phyloP scores from a whole-genome alignment of 139 green algal genomes.

The Pleodorina starrii region DNA sequence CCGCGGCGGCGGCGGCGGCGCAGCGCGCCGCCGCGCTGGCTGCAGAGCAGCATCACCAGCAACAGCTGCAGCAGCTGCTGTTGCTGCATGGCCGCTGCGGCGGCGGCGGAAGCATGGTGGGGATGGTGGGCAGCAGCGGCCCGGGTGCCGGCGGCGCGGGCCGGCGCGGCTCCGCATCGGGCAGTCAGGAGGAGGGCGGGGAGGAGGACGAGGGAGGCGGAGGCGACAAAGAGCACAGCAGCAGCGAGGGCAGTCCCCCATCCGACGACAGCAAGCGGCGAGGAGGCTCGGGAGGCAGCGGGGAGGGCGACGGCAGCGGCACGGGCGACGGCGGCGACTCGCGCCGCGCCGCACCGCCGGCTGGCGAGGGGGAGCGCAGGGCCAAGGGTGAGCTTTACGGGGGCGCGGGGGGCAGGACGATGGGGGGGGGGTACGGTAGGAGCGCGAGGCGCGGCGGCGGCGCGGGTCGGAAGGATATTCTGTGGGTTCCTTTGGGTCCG shows the following conservation, averaged over 20 bases:
- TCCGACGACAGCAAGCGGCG: constrained; percentile 44
- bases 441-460: too few relatives aligned
- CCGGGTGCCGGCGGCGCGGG: background rate
- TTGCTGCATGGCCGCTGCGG: background rate
- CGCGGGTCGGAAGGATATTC: too few relatives aligned
- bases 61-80: background rate
- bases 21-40: background rate
- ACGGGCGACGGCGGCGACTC: constrained; percentile 44
- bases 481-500: too few relatives aligned
- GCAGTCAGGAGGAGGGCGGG: constrained; percentile 15
- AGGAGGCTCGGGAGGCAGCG: constrained; percentile 17
- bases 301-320: constrained; percentile 45
- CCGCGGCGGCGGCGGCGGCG: background rate
- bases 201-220: background rate
- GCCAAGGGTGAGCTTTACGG: background rate
- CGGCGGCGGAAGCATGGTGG: background rate
- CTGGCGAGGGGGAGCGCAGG: background rate
- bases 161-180: background rate
- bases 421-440: background rate
- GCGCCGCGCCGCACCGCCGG: background rate
- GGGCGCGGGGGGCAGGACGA: background rate
- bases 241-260: constrained; percentile 41
- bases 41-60: background rate
- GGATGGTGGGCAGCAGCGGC: background rate
- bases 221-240: constrained; percentile 17